Percentiles rank a stretch among this genome's conserved stretches.
Conservation (phyloP, 352 stramenopile genomes). For the Globisporangium nagaii region DNA sequence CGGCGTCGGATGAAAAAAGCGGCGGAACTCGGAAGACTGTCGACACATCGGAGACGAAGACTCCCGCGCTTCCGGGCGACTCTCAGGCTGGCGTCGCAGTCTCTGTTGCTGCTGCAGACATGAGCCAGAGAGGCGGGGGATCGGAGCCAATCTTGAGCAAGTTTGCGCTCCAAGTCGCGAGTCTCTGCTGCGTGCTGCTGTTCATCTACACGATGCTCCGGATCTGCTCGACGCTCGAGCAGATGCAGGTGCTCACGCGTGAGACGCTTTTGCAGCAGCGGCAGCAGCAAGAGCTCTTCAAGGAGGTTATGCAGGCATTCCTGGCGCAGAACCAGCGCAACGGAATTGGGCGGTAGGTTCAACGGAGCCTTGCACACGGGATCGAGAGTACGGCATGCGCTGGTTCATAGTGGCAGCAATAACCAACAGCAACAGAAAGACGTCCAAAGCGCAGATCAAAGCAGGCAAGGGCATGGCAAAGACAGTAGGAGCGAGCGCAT, state of each 20-base stretch:
- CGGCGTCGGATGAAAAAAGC: background rate
- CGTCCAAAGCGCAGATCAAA: background rate
- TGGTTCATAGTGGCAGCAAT: no score
- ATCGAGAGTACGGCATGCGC: no score
- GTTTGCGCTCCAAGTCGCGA: conserved; percentile 32
- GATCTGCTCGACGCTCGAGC: conserved; percentile 41
- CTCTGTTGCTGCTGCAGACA: background rate
- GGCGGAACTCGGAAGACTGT: background rate
- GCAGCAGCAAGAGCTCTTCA: conserved; percentile 61
- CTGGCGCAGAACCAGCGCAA: conserved; percentile 3
- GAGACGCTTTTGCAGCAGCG: conserved; percentile 52
- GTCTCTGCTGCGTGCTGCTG: conserved; percentile 48
- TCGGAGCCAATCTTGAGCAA: background rate
- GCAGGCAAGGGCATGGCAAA: background rate
- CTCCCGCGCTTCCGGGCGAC: background rate
- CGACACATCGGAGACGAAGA: background rate
- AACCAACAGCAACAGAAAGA: conserved; percentile 6
- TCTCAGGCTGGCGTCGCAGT: background rate
- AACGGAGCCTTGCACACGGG: no score
- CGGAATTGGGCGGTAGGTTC: background rate
- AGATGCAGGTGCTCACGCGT: conserved; percentile 54
- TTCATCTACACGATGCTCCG: conserved; percentile 72
- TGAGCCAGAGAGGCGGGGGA: background rate
- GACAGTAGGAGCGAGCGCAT: background rate
- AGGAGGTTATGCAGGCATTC: conserved; percentile 47